These are phyloP conservation scores for Lasiodiplodia hormozganensis DNA, from an alignment of 2,329 filamentous ascomycete species.

Conservation along the genomic window DNA sequence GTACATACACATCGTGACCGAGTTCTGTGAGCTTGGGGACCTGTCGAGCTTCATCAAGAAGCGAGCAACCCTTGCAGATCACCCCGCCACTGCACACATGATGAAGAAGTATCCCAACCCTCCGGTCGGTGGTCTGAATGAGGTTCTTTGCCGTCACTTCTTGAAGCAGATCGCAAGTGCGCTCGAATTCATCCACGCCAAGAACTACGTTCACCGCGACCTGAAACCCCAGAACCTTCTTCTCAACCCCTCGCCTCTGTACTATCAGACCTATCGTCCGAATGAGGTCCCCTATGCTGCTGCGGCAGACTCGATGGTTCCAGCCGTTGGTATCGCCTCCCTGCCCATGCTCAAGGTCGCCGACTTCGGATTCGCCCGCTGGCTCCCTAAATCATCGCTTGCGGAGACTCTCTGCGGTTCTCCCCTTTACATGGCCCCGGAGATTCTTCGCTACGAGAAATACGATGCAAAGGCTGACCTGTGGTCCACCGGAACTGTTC, in stretches of 20 bases:
- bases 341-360: slow-evolving; percentile 97
- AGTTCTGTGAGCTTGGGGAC: slow-evolving; percentile 96
- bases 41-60: slow-evolving; percentile 96
- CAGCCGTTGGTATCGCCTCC: slow-evolving; percentile 79
- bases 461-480: slow-evolving; percentile 97
- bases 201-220: slow-evolving; percentile 93
- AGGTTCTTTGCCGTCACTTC: slow-evolving; percentile 96
- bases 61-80: slow-evolving; percentile 77
- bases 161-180: slow-evolving; percentile 93
- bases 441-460: slow-evolving; percentile 95
- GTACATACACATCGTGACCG: slow-evolving; percentile 97
- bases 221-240: slow-evolving; percentile 97
- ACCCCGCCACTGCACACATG: slow-evolving; percentile 86
- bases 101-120: slow-evolving; percentile 91
- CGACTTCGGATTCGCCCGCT: slow-evolving; percentile 97
- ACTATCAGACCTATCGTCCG: slow-evolving; percentile 66
- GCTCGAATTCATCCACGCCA: slow-evolving; percentile 82
- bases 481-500: slow-evolving; percentile 95
- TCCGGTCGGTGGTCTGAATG: slow-evolving; percentile 83
- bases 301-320: slow-evolving; percentile 80
- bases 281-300: slow-evolving; percentile 75
- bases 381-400: slow-evolving; percentile 86
- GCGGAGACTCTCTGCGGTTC: slow-evolving; percentile 97
- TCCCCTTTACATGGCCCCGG: slow-evolving; percentile 97
- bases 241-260: slow-evolving; percentile 78